Conservation (phyloP, 352 stramenopile species). For the Phytophthora palmivora region DNA sequence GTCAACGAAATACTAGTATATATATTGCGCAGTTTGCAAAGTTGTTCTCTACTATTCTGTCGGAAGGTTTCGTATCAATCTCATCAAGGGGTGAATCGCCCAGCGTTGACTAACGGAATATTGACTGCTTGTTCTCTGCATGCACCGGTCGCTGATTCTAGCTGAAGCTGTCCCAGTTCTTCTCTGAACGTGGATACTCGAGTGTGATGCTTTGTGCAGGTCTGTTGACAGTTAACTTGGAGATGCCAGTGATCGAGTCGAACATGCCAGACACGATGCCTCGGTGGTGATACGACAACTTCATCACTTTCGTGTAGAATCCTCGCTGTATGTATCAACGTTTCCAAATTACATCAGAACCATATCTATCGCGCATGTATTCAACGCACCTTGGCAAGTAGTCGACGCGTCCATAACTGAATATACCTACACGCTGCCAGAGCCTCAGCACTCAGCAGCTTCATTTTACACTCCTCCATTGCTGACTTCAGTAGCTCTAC, state of each 20-base stretch:
- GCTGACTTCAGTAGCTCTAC: slow-evolving; percentile 34
- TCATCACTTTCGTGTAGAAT: slow-evolving; percentile 65
- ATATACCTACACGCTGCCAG: slow-evolving; percentile 47
- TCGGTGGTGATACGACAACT: slow-evolving; percentile 50
- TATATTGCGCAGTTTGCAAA: slow-evolving; percentile 34
- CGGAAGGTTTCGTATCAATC: not conserved
- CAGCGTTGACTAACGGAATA: too few relatives aligned
- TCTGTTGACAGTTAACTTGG: slow-evolving; percentile 46
- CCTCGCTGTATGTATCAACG: slow-evolving; percentile 31
- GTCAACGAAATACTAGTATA: slow-evolving; percentile 13
- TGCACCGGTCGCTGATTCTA: too few relatives aligned
- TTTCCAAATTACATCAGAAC: not conserved
- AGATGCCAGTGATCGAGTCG: slow-evolving; percentile 59
- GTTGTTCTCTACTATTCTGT: slow-evolving; percentile 5
- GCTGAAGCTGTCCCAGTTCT: slow-evolving; percentile 38
- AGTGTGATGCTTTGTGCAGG: slow-evolving; percentile 34
- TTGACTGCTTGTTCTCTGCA: too few relatives aligned
- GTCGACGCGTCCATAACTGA: slow-evolving; percentile 53
- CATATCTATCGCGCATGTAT: not conserved
- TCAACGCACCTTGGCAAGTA: slow-evolving; percentile 44
- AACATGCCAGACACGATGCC: slow-evolving; percentile 68
- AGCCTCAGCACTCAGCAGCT: slow-evolving; percentile 38
- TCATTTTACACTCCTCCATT: slow-evolving; percentile 42
- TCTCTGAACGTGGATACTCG: slow-evolving; percentile 52
- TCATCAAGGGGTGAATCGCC: too few relatives aligned